These are phyloP conservation scores for Megacollybia platyphylla DNA, from an alignment of 1,284 basidiomycete species.

Conservation along the genomic window DNA sequence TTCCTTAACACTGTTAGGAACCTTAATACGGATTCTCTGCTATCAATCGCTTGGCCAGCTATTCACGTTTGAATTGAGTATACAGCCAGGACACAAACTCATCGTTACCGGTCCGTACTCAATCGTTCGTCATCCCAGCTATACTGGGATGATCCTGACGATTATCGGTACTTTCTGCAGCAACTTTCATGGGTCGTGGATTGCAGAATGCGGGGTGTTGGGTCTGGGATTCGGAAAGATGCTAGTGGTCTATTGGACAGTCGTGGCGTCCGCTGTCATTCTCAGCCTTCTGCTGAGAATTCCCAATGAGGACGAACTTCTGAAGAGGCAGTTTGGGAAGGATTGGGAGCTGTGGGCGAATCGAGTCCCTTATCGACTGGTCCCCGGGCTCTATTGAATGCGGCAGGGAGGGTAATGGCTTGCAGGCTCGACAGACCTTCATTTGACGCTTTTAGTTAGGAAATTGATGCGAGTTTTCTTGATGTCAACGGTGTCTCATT, in stretches of 20 bases:
- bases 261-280: slow-evolving; percentile 2
- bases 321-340: slow-evolving; percentile 4
- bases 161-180: background rate
- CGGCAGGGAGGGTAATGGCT: background rate
- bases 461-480: no score
- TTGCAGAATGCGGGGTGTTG: slow-evolving; percentile 1
- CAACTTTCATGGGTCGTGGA: background rate
- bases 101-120: slow-evolving; percentile 14
- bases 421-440: no score
- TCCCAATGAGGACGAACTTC: slow-evolving; percentile 2
- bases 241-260: slow-evolving; percentile 1
- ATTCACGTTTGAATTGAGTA: slow-evolving; percentile 15
- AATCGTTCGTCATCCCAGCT: slow-evolving; percentile 14
- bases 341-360: slow-evolving; percentile 6
- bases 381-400: slow-evolving; percentile 3
- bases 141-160: background rate
- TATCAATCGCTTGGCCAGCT: slow-evolving; percentile 10
- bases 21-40: slow-evolving; percentile 10
- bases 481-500: no score
- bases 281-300: slow-evolving; percentile 4
- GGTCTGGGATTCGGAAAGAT: background rate
- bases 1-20: slow-evolving; percentile 8
- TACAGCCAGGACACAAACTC: slow-evolving; percentile 12
- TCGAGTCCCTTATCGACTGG: slow-evolving; percentile 1
- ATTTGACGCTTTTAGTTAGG: no score